A percentile compares a stretch with the other conserved stretches of the same genome.
phyloP scores from a whole-genome alignment of 352 stramenopile species.

The Elongisporangium prolatum region DNA sequence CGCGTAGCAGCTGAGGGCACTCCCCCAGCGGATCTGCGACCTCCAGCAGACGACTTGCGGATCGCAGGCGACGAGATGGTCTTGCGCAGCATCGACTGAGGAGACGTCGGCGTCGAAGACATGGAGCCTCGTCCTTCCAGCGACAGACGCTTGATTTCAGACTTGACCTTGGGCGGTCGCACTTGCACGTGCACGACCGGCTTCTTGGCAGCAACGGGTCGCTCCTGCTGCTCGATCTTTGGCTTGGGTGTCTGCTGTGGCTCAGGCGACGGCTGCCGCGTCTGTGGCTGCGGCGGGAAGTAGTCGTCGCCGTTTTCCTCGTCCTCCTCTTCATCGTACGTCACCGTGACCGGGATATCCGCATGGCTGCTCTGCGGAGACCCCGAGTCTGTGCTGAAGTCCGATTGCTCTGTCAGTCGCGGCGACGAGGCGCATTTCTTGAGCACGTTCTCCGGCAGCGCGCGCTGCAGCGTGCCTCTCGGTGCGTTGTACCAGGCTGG shows the following conservation, averaged over 20 bases:
- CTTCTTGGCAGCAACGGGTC: conserved; percentile 8
- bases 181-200: conserved; percentile 26
- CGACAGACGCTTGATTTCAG: conserved; percentile 32
- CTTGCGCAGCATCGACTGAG: conserved; percentile 4
- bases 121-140: conserved; percentile 12
- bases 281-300: conserved; percentile 16
- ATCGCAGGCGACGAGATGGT: conserved; percentile 6
- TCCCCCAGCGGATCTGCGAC: neutral
- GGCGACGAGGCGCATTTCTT: conserved; percentile 45
- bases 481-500: conserved; percentile 66
- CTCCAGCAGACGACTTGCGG: conserved; percentile 2
- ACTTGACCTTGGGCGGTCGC: conserved; percentile 14
- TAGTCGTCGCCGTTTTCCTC: conserved; percentile 16
- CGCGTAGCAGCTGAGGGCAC: neutral
- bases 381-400: neutral
- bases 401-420: neutral
- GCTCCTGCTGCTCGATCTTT: conserved; percentile 5
- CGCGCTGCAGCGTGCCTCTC: conserved; percentile 47
- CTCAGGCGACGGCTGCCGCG: neutral
- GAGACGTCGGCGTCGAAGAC: conserved; percentile 1
- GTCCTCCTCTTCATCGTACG: conserved; percentile 5
- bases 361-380: neutral
- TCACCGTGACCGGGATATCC: neutral
- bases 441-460: conserved; percentile 47
- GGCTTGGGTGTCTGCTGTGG: conserved; percentile 6